phyloP scores from a whole-genome alignment of 257 asterid genomes.

The Anisodus acutangulus region DNA sequence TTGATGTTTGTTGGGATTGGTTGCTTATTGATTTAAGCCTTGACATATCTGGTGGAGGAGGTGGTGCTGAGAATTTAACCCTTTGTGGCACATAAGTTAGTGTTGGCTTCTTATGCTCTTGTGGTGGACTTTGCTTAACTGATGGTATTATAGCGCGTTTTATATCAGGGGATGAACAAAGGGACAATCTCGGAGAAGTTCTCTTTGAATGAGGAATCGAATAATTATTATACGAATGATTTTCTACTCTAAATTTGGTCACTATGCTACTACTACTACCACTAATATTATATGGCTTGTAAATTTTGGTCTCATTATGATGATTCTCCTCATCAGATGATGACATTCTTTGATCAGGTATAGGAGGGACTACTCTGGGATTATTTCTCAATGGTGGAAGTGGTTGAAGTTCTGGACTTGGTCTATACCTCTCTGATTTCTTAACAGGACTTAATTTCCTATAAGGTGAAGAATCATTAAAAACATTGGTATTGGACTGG shows the following conservation, averaged over 20 bases:
- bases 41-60: slow-evolving; percentile 82
- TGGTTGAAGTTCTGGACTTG: slow-evolving; percentile 98
- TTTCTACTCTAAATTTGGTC: slow-evolving; percentile 32
- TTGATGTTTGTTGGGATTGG: slow-evolving; percentile 43
- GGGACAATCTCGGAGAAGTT: slow-evolving; percentile 80
- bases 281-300: slow-evolving; percentile 67
- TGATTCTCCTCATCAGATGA: slow-evolving; percentile 87
- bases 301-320: slow-evolving; percentile 54
- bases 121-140: slow-evolving; percentile 50
- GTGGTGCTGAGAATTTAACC: slow-evolving; percentile 72
- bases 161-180: slow-evolving; percentile 59
- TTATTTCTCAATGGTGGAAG: slow-evolving; percentile 84
- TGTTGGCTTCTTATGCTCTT: slow-evolving; percentile 40
- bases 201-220: slow-evolving; percentile 72
- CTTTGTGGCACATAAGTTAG: slow-evolving; percentile 60
- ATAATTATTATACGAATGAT: slow-evolving; percentile 31
- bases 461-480: slow-evolving; percentile 60
- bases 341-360: slow-evolving; percentile 74
- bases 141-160: slow-evolving; percentile 72
- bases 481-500: slow-evolving; percentile 40
- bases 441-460: slow-evolving; percentile 65
- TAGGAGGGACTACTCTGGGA: slow-evolving; percentile 59
- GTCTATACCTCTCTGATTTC: slow-evolving; percentile 77
- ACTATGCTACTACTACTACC: slow-evolving; percentile 41
- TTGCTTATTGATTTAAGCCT: slow-evolving; percentile 62